Conservation (phyloP, 495 filamentous ascomycete species). For the Neurospora cerealis region DNA sequence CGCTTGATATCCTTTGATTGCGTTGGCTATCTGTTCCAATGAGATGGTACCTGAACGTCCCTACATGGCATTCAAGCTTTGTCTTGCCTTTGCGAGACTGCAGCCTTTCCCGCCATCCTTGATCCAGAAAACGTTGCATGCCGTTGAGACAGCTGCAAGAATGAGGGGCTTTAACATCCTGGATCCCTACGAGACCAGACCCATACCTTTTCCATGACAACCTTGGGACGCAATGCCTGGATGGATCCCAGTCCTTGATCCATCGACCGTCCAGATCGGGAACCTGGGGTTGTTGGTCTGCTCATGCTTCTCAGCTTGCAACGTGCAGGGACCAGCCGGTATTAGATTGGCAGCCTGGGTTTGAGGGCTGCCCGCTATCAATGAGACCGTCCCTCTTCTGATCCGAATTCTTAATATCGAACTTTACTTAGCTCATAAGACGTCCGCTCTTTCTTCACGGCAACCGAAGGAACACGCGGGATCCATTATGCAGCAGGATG, state of each 20-base stretch:
- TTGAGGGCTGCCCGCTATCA: not conserved
- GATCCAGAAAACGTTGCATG: not conserved
- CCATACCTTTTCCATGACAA: not conserved
- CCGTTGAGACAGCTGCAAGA: not conserved
- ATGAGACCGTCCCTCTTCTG: not conserved
- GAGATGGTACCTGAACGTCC: not conserved
- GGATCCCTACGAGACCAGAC: not conserved
- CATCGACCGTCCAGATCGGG: not conserved
- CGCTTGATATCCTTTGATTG: not conserved
- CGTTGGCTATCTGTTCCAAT: not conserved
- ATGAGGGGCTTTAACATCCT: not conserved
- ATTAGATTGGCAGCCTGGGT: not conserved
- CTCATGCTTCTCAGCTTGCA: not conserved
- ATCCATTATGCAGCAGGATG: not conserved
- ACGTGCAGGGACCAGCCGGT: not conserved
- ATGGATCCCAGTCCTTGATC: not conserved
- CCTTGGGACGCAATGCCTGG: not conserved
- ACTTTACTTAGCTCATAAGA: not conserved
- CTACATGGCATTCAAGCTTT: not conserved
- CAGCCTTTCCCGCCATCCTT: not conserved
- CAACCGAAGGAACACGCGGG: not conserved
- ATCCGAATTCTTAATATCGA: not conserved
- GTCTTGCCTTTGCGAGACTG: not conserved
- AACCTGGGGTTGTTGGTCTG: not conserved
- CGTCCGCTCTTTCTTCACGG: not conserved